Evolutionary conservation across 306 rosid species (phyloP).

Genomic region (Trifolium repens): DNA sequence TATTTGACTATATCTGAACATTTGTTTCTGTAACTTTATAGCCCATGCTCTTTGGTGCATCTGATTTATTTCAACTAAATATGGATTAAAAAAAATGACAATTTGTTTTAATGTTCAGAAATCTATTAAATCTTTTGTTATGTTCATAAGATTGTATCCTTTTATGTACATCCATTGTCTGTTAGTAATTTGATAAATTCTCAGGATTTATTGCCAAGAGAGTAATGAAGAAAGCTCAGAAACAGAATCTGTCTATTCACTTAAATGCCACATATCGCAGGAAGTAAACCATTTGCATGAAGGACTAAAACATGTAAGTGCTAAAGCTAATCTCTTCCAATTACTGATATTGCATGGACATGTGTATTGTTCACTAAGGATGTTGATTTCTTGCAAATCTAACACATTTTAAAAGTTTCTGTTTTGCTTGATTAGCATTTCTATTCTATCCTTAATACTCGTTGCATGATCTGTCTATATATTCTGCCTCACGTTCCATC

Average conservation of each 20-base stretch:
- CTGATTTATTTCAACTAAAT: slow-evolving; percentile 22
- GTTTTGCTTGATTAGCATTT: slow-evolving; percentile 18
- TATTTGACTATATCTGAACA: not conserved
- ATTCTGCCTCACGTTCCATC: slow-evolving; percentile 1
- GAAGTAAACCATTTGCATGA: slow-evolving; percentile 99
- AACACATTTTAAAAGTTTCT: slow-evolving; percentile 1
- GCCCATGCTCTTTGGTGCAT: slow-evolving; percentile 27
- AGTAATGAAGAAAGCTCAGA: slow-evolving; percentile 98
- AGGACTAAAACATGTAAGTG: slow-evolving; percentile 95
- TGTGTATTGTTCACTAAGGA: not conserved
- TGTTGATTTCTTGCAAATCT: slow-evolving; percentile 10
- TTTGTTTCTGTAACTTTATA: slow-evolving; percentile 23
- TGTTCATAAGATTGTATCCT: slow-evolving; percentile 14
- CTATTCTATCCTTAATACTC: slow-evolving; percentile 1
- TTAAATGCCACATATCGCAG: slow-evolving; percentile 97
- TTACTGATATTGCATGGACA: slow-evolving; percentile 1
- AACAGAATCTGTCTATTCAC: slow-evolving; percentile 92
- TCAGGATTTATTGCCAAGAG: slow-evolving; percentile 89
- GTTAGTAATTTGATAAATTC: slow-evolving; percentile 44
- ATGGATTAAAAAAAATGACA: slow-evolving; percentile 14
- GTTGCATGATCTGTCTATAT: slow-evolving; percentile 1
- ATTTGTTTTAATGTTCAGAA: slow-evolving; percentile 12
- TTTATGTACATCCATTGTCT: slow-evolving; percentile 37
- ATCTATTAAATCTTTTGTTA: slow-evolving; percentile 23
- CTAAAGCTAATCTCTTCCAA: slow-evolving; percentile 12